Conservation (phyloP, 495 filamentous ascomycete species). For the Hypoxylon lienhwacheense region DNA sequence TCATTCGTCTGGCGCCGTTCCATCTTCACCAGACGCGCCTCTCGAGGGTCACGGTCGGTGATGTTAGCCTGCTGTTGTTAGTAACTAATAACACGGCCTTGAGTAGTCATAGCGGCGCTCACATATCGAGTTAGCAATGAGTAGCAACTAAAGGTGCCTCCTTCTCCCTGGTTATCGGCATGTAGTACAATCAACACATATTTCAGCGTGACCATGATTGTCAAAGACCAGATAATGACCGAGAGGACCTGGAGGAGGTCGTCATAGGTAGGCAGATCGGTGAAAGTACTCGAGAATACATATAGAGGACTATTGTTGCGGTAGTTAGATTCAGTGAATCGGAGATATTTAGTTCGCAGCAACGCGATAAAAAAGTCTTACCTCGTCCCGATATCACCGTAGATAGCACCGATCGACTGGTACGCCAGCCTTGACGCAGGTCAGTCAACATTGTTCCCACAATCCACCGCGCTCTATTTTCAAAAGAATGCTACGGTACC, state of each 20-base stretch:
- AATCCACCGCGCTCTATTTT: not conserved
- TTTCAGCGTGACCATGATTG: slow-evolving; percentile 73
- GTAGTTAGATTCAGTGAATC: not conserved
- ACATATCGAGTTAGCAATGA: slow-evolving; percentile 71
- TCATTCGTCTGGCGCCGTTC: slow-evolving; percentile 61
- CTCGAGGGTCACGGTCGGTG: slow-evolving; percentile 57
- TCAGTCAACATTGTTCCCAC: slow-evolving; percentile 10
- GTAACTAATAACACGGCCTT: not conserved
- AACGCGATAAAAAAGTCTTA: not conserved
- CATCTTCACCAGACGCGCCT: slow-evolving; percentile 54
- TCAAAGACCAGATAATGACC: slow-evolving; percentile 73
- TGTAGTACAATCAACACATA: slow-evolving; percentile 69
- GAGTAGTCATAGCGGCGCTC: slow-evolving; percentile 32
- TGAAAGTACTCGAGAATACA: slow-evolving; percentile 71
- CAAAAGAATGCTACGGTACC: slow-evolving; percentile 34
- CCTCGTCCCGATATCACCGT: slow-evolving; percentile 75
- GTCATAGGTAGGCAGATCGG: slow-evolving; percentile 55
- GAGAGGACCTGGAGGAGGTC: slow-evolving; percentile 71
- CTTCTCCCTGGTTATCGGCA: slow-evolving; percentile 77
- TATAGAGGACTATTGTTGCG: slow-evolving; percentile 61
- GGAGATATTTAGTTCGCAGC: not conserved
- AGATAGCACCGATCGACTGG: slow-evolving; percentile 72
- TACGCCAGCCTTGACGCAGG: slow-evolving; percentile 56
- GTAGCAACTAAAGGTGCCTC: slow-evolving; percentile 74
- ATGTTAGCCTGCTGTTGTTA: slow-evolving; percentile 52